Percentiles rank a stretch among this genome's conserved stretches.
Evolutionary conservation across 2,329 filamentous ascomycete genomes (phyloP).

Genomic region (Alternaria hordeiaustralica): DNA sequence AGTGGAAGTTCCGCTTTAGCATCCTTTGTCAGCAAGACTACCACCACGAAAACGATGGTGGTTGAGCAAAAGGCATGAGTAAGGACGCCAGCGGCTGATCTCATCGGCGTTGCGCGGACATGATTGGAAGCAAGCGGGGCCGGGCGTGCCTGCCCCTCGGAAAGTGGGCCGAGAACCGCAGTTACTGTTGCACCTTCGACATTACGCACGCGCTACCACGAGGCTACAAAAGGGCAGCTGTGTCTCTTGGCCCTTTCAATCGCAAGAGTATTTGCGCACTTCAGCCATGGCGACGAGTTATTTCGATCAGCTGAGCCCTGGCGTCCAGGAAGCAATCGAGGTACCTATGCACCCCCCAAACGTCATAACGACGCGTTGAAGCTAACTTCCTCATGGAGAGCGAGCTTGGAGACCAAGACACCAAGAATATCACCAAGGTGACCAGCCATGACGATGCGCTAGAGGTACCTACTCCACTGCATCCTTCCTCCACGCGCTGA

Average conservation of each 20-base stretch:
- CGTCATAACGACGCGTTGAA: slow-evolving; percentile 26
- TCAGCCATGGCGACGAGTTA: slow-evolving; percentile 29
- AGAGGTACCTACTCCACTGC: slow-evolving; percentile 41
- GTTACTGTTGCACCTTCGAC: slow-evolving; percentile 10
- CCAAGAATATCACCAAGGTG: slow-evolving; percentile 33
- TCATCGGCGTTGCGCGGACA: slow-evolving; percentile 18
- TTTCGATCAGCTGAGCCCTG: slow-evolving; percentile 24
- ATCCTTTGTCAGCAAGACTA: not conserved
- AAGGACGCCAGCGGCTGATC: slow-evolving; percentile 35
- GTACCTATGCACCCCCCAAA: slow-evolving; percentile 24
- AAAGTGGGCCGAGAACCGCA: slow-evolving; percentile 14
- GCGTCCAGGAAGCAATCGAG: slow-evolving; percentile 29
- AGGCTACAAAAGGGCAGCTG: slow-evolving; percentile 8
- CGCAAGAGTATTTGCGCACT: not conserved
- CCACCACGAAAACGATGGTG: not conserved
- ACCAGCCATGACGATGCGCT: slow-evolving; percentile 50
- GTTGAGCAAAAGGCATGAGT: slow-evolving; percentile 28
- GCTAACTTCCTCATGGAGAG: slow-evolving; percentile 48
- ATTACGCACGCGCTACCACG: slow-evolving; percentile 7
- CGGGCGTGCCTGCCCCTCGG: slow-evolving; percentile 20
- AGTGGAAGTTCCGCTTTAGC: slow-evolving; percentile 62
- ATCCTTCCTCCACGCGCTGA: not conserved
- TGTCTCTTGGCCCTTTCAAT: slow-evolving; percentile 1
- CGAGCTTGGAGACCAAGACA: slow-evolving; percentile 35
- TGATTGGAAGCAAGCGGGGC: slow-evolving; percentile 34